Percentiles rank a stretch among this genome's conserved stretches.
Conservation (phyloP, 768 basidiomycete genomes). For the Lyophyllum atratum region DNA sequence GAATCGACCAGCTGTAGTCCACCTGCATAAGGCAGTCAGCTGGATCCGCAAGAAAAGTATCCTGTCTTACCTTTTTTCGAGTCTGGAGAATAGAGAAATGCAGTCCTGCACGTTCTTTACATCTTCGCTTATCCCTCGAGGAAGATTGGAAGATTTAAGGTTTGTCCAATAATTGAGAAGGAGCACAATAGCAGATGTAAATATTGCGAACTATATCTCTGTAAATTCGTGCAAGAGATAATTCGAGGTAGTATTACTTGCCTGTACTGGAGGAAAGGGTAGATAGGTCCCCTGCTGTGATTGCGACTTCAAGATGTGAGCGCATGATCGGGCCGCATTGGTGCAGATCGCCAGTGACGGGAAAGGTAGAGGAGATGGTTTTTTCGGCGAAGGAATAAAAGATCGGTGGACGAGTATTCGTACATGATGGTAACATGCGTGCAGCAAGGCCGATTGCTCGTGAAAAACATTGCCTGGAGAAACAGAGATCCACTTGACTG, state of each 20-base stretch:
- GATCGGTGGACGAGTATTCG: slow-evolving; percentile 79
- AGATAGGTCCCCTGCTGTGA: slow-evolving; percentile 30
- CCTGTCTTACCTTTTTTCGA: slow-evolving; percentile 39
- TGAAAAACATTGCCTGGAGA: slow-evolving; percentile 40
- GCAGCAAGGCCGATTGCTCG: slow-evolving; percentile 58
- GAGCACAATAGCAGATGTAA: slow-evolving; percentile 51
- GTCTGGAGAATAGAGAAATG: slow-evolving; percentile 48
- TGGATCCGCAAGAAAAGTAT: background rate
- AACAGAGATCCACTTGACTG: slow-evolving; percentile 39
- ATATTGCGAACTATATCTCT: slow-evolving; percentile 31
- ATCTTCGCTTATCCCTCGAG: slow-evolving; percentile 48
- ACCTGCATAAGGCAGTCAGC: slow-evolving; percentile 27
- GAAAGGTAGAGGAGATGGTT: slow-evolving; percentile 39
- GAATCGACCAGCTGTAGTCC: slow-evolving; percentile 42
- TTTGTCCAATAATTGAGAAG: slow-evolving; percentile 70
- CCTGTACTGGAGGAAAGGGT: slow-evolving; percentile 41
- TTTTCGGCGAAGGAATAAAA: slow-evolving; percentile 68
- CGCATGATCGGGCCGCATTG: slow-evolving; percentile 76
- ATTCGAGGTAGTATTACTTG: slow-evolving; percentile 12
- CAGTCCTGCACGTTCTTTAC: slow-evolving; percentile 61
- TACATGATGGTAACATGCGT: slow-evolving; percentile 45
- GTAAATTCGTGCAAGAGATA: slow-evolving; percentile 1
- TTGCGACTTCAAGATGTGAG: slow-evolving; percentile 61
- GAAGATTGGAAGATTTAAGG: slow-evolving; percentile 39
- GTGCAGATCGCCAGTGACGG: slow-evolving; percentile 80